A percentile compares a stretch with the other conserved stretches of the same genome.
phyloP scores from a whole-genome alignment of 768 basidiomycete genomes.

The Suillus alpinus region DNA sequence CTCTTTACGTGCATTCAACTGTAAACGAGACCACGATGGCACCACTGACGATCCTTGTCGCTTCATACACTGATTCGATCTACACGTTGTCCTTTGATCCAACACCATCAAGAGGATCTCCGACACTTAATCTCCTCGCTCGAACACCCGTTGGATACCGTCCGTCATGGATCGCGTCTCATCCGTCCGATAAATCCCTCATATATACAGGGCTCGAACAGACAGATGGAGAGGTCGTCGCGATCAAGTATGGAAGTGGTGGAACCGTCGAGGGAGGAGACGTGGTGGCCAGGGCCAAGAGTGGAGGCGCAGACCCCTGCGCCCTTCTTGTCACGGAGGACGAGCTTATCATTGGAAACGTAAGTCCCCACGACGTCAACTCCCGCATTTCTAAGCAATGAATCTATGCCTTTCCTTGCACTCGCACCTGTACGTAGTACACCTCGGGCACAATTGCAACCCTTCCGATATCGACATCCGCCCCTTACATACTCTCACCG shows the following conservation, averaged over 20 bases:
- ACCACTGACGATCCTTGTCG: constrained; percentile 47
- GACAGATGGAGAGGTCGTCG: constrained; percentile 59
- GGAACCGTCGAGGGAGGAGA: constrained; percentile 35
- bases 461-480: constrained; percentile 50
- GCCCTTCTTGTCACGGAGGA: constrained; percentile 55
- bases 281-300: constrained; percentile 46
- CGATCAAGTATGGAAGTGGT: constrained; percentile 53
- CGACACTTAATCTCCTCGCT: constrained; percentile 47
- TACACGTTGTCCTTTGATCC: constrained; percentile 65
- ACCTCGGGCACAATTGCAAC: constrained; percentile 57
- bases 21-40: constrained; percentile 12
- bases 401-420: background rate
- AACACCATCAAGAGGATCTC: constrained; percentile 50
- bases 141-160: constrained; percentile 52
- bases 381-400: background rate
- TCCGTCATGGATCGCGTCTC: constrained; percentile 75
- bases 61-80: constrained; percentile 64
- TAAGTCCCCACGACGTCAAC: constrained; percentile 37
- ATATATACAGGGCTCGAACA: constrained; percentile 69
- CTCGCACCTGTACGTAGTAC: constrained; percentile 46
- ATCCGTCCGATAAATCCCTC: constrained; percentile 54
- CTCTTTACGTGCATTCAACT: background rate
- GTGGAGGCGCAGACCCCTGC: constrained; percentile 63
- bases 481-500: constrained; percentile 42
- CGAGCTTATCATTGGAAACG: constrained; percentile 69